Evolutionary conservation across 495 filamentous ascomycete species (phyloP), one percentile per base, ranked within the genome.

Genomic region (Penicillium lagena): DNA sequence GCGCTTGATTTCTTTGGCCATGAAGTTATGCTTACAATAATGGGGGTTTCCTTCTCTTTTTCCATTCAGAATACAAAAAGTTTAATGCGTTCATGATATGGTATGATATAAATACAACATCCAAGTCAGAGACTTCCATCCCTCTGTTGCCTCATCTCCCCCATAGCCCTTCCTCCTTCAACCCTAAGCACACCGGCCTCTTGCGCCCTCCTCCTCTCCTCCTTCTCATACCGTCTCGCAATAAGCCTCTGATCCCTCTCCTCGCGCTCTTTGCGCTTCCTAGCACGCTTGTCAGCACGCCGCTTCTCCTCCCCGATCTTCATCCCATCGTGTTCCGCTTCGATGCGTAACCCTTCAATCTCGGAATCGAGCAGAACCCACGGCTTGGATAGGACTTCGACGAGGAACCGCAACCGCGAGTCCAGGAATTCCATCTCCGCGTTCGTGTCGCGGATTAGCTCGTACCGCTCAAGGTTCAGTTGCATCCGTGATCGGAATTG

Each of bases 381-480:
- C 7, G 87, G 86, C 42, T 64, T 65, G 9, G 66, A 65, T 27
- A 97, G 72, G 7, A 89, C 71, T 8, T 86, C 73, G 11, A 60
- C 66, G 17, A 79, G 71, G 51, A 88, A 91, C 43, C 70, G 64
- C 7, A 67, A 56, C 10, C 79, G 75, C 62, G 87, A 81, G 17
- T 78, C 73, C 81, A 90, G 85, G n/a, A 87, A 89, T 11, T 61
- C 56, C 27, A 87, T 83, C 58, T 98, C 93, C 17, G 83, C 77
- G 47, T 82, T 81, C n/a, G 85, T 89, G 31, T 81, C 76, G 0
- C 49, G 48, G 0, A 91, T 41, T 0, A 75, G 54, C 37, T 61
- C 66, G 13, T 90, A 67, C 28, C 84, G 83, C 52, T 90, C 83
- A 7, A 89, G 61, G 27, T 82, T 64, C 7, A 96, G 63, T 55